Percentiles rank a stretch among this genome's conserved stretches.
Evolutionary conservation across 1,139 yeast genomes (phyloP).

Genomic region (Suhomyces bolitotheri): DNA sequence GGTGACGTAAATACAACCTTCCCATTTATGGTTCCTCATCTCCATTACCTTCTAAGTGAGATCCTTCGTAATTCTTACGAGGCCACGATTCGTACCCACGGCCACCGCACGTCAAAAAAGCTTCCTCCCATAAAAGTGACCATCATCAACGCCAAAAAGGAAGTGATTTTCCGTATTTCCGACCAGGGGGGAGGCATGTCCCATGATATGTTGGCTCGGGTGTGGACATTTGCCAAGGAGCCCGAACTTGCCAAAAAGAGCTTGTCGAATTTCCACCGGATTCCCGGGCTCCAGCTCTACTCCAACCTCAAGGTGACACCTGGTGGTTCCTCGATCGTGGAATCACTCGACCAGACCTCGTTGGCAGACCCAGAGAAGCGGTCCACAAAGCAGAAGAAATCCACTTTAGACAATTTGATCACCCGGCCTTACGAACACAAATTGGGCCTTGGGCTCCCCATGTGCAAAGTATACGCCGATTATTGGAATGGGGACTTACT

Average conservation of each 20-base stretch:
- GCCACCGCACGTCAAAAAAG: conserved; percentile 27
- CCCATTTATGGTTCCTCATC: conserved; percentile 82
- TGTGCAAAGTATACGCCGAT: conserved; percentile 89
- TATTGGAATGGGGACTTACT: conserved; percentile 92
- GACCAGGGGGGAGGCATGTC: conserved; percentile 90
- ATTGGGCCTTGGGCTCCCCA: conserved; percentile 85
- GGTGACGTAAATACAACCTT: conserved; percentile 66
- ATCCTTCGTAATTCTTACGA: conserved; percentile 81
- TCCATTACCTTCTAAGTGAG: conserved; percentile 84
- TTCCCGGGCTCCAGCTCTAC: conserved; percentile 58
- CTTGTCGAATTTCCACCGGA: conserved; percentile 61
- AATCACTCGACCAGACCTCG: conserved; percentile 32
- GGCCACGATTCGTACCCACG: conserved; percentile 61
- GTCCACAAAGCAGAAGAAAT: conserved; percentile 31
- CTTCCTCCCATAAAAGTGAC: conserved; percentile 75
- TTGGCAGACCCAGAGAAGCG: conserved; percentile 42
- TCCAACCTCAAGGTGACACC: conserved; percentile 43
- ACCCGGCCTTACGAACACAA: conserved; percentile 72
- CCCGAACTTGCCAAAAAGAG: conserved; percentile 58
- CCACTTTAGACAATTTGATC: conserved; percentile 50
- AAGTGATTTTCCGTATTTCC: conserved; percentile 73
- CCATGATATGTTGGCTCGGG: conserved; percentile 53
- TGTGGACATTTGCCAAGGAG: conserved; percentile 84
- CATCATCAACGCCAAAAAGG: conserved; percentile 63
- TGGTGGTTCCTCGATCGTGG: conserved; percentile 41